These are phyloP conservation scores for Stipa capillata DNA, from an alignment of 176 grass and related monocot species.

Conservation along the genomic window DNA sequence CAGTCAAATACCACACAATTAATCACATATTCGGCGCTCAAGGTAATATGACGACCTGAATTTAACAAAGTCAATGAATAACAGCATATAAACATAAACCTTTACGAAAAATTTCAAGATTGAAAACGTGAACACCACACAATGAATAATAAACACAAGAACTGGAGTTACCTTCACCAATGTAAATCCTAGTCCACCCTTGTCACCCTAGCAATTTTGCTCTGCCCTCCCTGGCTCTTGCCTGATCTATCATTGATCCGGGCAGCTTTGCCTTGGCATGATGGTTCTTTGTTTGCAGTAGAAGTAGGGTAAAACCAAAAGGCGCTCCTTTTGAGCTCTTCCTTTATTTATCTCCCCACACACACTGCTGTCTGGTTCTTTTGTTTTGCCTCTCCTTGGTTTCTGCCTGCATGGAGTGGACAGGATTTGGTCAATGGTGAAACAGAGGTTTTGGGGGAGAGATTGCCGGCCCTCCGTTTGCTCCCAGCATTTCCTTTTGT, in stretches of 20 bases:
- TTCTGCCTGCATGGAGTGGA: constrained; percentile 22
- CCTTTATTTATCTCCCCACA: constrained; percentile 6
- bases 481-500: constrained; percentile 10
- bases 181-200: not conserved
- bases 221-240: not conserved
- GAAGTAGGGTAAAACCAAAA: constrained; percentile 32
- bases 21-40: not conserved
- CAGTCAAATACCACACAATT: too few relatives aligned
- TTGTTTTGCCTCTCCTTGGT: not conserved
- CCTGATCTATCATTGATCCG: constrained; percentile 19
- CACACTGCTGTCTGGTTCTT: not conserved
- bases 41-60: not conserved
- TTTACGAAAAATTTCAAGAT: not conserved
- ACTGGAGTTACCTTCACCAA: not conserved
- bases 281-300: constrained; percentile 22
- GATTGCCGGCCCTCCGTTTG: constrained; percentile 27
- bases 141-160: not conserved
- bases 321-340: constrained; percentile 9
- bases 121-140: not conserved
- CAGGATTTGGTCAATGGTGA: constrained; percentile 31
- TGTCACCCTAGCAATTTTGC: not conserved
- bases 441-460: constrained; percentile 2
- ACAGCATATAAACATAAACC: not conserved
- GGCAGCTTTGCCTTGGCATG: constrained; percentile 26
- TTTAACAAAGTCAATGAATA: not conserved